Conservation (phyloP, 495 filamentous ascomycete genomes). For the Glutinoglossum americanum region DNA sequence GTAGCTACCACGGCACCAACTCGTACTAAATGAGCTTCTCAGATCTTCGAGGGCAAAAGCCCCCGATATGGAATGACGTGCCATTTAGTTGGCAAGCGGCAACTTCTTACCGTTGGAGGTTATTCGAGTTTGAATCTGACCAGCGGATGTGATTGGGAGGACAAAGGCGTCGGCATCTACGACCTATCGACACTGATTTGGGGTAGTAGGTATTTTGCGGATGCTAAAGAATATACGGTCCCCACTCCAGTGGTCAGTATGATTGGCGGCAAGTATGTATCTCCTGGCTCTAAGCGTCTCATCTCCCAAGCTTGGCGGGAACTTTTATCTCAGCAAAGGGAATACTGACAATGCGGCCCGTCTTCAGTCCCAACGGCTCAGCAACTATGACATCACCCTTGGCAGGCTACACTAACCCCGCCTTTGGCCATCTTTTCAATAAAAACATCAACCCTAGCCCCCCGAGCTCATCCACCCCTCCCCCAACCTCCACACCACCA, state of each 20-base stretch:
- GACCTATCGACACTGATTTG: slow-evolving; percentile 18
- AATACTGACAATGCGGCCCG: background rate
- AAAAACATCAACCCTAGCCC: background rate
- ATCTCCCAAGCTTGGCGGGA: too few relatives aligned
- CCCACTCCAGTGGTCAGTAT: slow-evolving; percentile 9
- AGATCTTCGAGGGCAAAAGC: slow-evolving; percentile 9
- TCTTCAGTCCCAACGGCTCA: background rate
- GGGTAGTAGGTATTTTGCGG: slow-evolving; percentile 16
- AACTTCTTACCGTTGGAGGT: slow-evolving; percentile 23
- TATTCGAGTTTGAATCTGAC: slow-evolving; percentile 5
- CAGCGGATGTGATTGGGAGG: slow-evolving; percentile 20
- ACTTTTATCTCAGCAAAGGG: background rate
- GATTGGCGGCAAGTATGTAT: slow-evolving; percentile 15
- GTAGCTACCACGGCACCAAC: background rate
- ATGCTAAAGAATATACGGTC: slow-evolving; percentile 12
- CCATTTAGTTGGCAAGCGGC: slow-evolving; percentile 16
- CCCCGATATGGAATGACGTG: slow-evolving; percentile 21
- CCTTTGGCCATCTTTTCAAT: background rate
- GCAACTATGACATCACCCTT: background rate
- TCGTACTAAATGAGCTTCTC: background rate
- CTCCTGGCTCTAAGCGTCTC: too few relatives aligned
- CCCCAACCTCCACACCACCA: background rate
- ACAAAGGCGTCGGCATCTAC: slow-evolving; percentile 16
- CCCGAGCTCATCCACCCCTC: background rate
- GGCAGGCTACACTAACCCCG: background rate